Conservation (phyloP, 768 basidiomycete genomes). For the Lentinula guzmanii region DNA sequence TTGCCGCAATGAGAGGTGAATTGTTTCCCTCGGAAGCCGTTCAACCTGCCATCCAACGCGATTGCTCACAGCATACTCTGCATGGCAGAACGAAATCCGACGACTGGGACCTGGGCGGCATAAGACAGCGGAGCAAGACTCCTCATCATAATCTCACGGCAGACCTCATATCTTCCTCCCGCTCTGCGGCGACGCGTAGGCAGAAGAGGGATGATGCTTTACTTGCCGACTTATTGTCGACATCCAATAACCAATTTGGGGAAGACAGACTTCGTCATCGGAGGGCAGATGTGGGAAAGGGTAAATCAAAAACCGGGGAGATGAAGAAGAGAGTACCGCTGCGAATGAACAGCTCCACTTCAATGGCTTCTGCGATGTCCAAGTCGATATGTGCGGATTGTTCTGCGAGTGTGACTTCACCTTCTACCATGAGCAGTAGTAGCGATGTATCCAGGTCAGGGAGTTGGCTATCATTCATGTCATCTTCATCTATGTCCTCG, state of each 20-base stretch:
- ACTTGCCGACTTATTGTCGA: not conserved
- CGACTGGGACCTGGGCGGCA: not conserved
- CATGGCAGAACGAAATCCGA: not conserved
- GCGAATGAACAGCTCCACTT: not conserved
- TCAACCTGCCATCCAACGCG: not conserved
- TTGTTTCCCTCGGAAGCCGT: conserved; percentile 21
- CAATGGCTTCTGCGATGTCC: not conserved
- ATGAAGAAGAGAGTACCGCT: not conserved
- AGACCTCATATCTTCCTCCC: not conserved
- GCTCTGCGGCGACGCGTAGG: not conserved
- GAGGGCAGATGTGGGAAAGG: not conserved
- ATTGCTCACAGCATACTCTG: conserved; percentile 1
- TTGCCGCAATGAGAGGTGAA: conserved; percentile 35
- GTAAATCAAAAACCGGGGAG: not conserved
- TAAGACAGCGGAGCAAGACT: not conserved
- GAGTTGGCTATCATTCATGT: conserved; percentile 2
- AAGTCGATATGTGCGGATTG: not conserved
- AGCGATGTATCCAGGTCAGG: not conserved
- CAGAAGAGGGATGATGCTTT: not conserved
- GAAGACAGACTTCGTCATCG: not conserved
- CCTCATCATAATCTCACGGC: not conserved
- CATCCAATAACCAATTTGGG: not conserved
- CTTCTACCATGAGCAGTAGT: not conserved
- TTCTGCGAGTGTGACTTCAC: not conserved
- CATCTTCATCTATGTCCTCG: conserved; percentile 12